Evolutionary conservation across 1,284 basidiomycete genomes (phyloP).

Genomic region (Ceratobasidium sp.): DNA sequence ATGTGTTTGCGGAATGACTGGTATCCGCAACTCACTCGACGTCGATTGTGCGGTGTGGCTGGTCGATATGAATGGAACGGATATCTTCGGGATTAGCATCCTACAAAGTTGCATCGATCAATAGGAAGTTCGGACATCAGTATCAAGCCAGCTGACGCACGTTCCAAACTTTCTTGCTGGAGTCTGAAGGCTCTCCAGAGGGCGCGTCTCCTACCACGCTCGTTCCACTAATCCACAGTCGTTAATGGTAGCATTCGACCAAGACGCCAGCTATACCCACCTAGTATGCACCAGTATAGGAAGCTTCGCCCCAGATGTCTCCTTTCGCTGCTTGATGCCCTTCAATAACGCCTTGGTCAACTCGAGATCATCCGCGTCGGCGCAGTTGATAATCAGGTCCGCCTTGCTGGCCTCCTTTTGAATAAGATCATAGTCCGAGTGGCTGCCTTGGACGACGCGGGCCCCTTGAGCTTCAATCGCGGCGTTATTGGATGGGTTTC

Average conservation of each 20-base stretch:
- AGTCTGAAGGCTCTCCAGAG: conserved; percentile 31
- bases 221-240: conserved; percentile 49
- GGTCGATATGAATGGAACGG: conserved; percentile 43
- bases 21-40: conserved; percentile 34
- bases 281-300: conserved; percentile 55
- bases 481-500: conserved; percentile 50
- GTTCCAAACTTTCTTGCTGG: conserved; percentile 42
- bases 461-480: conserved; percentile 48
- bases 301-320: conserved; percentile 49
- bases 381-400: conserved; percentile 53
- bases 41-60: conserved; percentile 52
- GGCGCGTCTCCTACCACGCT: conserved; percentile 51
- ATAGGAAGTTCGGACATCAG: not conserved
- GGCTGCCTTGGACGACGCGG: conserved; percentile 49
- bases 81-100: conserved; percentile 46
- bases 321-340: conserved; percentile 52
- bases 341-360: conserved; percentile 52
- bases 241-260: not conserved
- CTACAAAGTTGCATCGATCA: not conserved
- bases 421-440: conserved; percentile 50
- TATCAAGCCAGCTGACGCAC: conserved; percentile 42
- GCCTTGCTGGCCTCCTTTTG: conserved; percentile 49
- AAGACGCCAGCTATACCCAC: conserved; percentile 3
- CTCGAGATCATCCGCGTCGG: conserved; percentile 53
- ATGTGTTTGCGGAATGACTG: conserved; percentile 48